A percentile compares a stretch with the other conserved stretches of the same genome.
Evolutionary conservation across 805 yeast genomes (phyloP).

Genomic region (Metschnikowia peoriensis): DNA sequence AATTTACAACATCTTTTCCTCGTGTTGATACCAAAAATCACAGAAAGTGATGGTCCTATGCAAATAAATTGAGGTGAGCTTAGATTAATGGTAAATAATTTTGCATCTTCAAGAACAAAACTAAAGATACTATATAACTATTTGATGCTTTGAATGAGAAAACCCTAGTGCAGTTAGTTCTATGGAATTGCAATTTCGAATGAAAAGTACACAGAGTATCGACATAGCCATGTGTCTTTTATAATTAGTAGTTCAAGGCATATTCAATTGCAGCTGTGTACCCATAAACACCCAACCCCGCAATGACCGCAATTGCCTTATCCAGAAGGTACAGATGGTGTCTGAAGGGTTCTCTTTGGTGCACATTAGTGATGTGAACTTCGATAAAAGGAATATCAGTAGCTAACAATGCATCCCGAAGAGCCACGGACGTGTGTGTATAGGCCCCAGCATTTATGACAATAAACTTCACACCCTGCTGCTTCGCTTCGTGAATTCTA

Average conservation of each 20-base stretch:
- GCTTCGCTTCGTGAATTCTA: conserved; percentile 46
- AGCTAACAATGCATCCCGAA: conserved; percentile 49
- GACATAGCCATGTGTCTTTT: too few species aligned
- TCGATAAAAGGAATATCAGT: conserved; percentile 50
- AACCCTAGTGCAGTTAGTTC: too few species aligned
- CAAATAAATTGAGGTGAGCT: too few species aligned
- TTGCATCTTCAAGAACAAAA: too few species aligned
- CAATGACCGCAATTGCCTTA: conserved; percentile 46
- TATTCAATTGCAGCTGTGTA: conserved; percentile 41
- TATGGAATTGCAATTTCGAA: too few species aligned
- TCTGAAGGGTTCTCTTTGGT: conserved; percentile 51
- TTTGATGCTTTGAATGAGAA: too few species aligned
- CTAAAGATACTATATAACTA: too few species aligned
- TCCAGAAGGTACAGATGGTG: conserved; percentile 49
- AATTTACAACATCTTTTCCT: too few species aligned
- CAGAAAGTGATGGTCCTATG: too few species aligned
- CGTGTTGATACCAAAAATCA: too few species aligned
- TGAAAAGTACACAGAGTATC: too few species aligned
- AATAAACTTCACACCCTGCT: conserved; percentile 43
- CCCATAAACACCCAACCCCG: conserved; percentile 43
- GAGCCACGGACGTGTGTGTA: conserved; percentile 51
- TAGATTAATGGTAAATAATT: too few species aligned
- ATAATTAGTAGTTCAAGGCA: conserved; percentile 34
- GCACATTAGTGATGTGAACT: conserved; percentile 51
- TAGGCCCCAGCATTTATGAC: conserved; percentile 53